Evolutionary conservation across 345 rosid species (phyloP).

Genomic region (Firmiana major): DNA sequence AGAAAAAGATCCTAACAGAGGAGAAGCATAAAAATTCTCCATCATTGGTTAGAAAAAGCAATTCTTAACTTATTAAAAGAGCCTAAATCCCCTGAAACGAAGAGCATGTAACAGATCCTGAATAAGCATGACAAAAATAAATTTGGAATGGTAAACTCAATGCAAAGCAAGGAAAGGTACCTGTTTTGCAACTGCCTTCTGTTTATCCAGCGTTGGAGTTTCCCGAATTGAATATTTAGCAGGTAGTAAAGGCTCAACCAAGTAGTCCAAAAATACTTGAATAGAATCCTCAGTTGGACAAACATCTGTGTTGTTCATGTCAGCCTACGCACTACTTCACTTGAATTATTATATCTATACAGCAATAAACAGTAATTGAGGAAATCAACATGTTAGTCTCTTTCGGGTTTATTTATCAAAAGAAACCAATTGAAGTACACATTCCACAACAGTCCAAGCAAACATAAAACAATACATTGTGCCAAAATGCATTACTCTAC

Average conservation of each 20-base stretch:
- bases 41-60: neutral
- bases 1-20: neutral
- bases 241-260: conserved; percentile 76
- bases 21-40: neutral
- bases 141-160: neutral
- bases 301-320: conserved; percentile 28
- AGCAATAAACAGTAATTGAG: neutral
- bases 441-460: neutral
- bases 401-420: neutral
- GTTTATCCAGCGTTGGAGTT: conserved; percentile 36
- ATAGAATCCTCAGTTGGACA: conserved; percentile 75
- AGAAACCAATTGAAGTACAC: neutral
- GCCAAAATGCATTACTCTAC: neutral
- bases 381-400: neutral
- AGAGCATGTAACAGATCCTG: neutral
- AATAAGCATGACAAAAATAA: neutral
- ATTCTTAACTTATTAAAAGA: neutral
- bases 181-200: conserved; percentile 66
- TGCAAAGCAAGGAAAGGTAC: conserved; percentile 25
- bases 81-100: neutral
- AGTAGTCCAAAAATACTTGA: conserved; percentile 42
- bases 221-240: conserved; percentile 27
- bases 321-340: neutral
- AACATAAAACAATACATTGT: neutral
- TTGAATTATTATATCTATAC: neutral